Evolutionary conservation across 805 yeast species (phyloP), one percentile per base, ranked within the genome.

Genomic region (Wickerhamomyces sydowiorum): DNA sequence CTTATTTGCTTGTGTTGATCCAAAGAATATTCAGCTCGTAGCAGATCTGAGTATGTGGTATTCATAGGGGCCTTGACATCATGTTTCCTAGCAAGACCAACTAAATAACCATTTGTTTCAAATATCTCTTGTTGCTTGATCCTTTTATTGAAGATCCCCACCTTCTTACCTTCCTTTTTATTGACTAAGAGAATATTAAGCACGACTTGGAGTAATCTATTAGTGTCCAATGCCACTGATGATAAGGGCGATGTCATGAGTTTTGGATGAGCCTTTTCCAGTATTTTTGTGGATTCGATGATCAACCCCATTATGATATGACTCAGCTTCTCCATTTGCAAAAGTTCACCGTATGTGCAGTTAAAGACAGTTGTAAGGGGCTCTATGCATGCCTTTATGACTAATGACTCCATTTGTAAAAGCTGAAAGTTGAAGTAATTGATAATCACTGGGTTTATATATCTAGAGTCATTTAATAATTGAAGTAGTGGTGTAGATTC

Each of bases 301-400:
- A 81, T 67, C 10, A 82, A 59, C 14, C 61, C 56, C 19, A 47
- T 53, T 53, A 78, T 59, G 6, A 76, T 50, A 2, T 50, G 47
- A 10, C 56, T 41, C 3, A 66, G 54, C 7, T 67, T 55, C 3
- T 61, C 56, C 27, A 74, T 64, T 15, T 62, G 53, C n/a, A 71
- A 61, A 17, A 86, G 59, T 30, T 78, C 81, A 15, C 86, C 88
- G 51, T 85, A 85, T 18, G 66, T 52, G 52, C 87, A 80, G 54
- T 80, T 81, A 35, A 78, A 61, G 12, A 86, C 50, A 0, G 89
- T 78, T 0, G 89, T 78, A 19, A 82, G 59, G 0, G 93, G 81
- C 45, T 86, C 86, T 46, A 86, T 75, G 50, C 82, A 80, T 8
- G 83, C 70, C 52, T 85, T 86, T 10, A 80, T 75, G 25, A 80